Evolutionary conservation across 108 stramenopile genomes (phyloP).

Genomic region (Fragilariopsis cylindrus): DNA sequence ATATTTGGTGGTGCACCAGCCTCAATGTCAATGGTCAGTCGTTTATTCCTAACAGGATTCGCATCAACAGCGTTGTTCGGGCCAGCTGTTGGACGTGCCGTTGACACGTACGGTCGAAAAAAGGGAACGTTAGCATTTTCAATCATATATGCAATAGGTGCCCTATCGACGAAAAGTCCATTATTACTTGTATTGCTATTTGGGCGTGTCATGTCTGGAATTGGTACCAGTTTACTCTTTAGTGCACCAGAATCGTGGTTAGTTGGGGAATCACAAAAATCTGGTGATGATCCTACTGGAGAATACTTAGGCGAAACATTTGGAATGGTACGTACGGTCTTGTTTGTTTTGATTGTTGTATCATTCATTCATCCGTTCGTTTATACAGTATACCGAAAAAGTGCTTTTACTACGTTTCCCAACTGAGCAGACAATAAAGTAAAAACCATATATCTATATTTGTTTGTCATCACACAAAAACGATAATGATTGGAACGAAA

Average conservation of each 20-base stretch:
- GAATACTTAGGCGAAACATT: slow-evolving; percentile 87
- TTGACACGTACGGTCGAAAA: slow-evolving; percentile 86
- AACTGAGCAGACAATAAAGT: too few relatives aligned
- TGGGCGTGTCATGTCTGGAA: slow-evolving; percentile 88
- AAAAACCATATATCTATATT: too few relatives aligned
- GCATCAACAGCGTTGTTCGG: slow-evolving; percentile 90
- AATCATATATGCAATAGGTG: slow-evolving; percentile 78
- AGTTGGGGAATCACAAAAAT: slow-evolving; percentile 84
- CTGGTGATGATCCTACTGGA: slow-evolving; percentile 63
- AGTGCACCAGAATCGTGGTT: slow-evolving; percentile 96
- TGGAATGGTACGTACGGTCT: slow-evolving; percentile 66
- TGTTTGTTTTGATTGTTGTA: neutral
- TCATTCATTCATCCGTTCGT: neutral
- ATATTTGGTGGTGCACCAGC: slow-evolving; percentile 63
- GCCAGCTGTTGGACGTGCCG: slow-evolving; percentile 80
- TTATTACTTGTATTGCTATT: slow-evolving; percentile 74
- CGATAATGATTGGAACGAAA: too few relatives aligned
- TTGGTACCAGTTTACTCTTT: slow-evolving; percentile 86
- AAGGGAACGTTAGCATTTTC: slow-evolving; percentile 85
- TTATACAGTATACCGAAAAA: too few relatives aligned
- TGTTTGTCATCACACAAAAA: too few relatives aligned
- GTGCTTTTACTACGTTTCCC: too few relatives aligned
- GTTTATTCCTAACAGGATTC: slow-evolving; percentile 92
- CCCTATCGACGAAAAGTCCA: slow-evolving; percentile 74
- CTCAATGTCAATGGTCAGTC: slow-evolving; percentile 68